Conservation (phyloP, 805 yeast species). For the Saccharomycopsis synnaedendra region DNA sequence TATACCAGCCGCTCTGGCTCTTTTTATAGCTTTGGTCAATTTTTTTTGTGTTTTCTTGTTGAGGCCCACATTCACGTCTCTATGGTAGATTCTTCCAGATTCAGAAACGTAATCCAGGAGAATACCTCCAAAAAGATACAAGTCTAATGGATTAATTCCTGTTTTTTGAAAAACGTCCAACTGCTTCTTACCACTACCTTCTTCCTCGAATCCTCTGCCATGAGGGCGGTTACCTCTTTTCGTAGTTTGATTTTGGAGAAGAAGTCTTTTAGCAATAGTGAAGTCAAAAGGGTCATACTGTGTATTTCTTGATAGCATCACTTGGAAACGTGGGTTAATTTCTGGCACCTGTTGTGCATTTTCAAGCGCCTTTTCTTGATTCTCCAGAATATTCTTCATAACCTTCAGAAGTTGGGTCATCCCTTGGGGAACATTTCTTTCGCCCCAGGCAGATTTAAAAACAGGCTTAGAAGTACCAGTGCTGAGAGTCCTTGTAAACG, state of each 20-base stretch:
- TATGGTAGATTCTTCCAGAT: slow-evolving; percentile 68
- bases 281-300: slow-evolving; percentile 80
- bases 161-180: slow-evolving; percentile 32
- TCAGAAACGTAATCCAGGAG: slow-evolving; percentile 54
- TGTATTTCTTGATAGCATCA: slow-evolving; percentile 36
- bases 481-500: no score
- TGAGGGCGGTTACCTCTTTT: neutral
- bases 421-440: neutral
- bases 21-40: slow-evolving; percentile 64
- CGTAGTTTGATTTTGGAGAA: neutral
- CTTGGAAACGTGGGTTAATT: slow-evolving; percentile 29
- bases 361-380: neutral
- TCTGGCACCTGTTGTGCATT: slow-evolving; percentile 20
- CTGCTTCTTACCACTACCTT: slow-evolving; percentile 8
- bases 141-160: slow-evolving; percentile 56
- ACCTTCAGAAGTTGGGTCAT: neutral
- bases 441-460: no score
- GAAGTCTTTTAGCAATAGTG: neutral
- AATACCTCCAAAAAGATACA: slow-evolving; percentile 61
- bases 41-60: slow-evolving; percentile 55
- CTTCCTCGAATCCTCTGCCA: neutral
- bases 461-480: no score
- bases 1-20: slow-evolving; percentile 73
- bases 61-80: slow-evolving; percentile 55
- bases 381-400: neutral